phyloP scores from a whole-genome alignment of 2,329 filamentous ascomycete species.

The Arthroderma uncinatum region DNA sequence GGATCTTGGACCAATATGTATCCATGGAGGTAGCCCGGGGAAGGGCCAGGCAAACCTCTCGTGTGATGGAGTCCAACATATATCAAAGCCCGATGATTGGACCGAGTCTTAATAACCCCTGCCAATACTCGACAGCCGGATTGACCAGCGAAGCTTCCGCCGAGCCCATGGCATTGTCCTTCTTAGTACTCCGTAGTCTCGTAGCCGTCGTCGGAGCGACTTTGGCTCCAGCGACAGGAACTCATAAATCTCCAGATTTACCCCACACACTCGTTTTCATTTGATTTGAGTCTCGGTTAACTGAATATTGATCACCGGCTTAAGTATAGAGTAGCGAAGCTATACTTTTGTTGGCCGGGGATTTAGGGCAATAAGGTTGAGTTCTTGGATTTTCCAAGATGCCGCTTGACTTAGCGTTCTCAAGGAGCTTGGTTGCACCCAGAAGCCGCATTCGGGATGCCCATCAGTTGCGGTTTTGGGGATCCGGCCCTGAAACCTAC shows the following conservation, averaged over 20 bases:
- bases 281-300: no score
- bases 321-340: neutral
- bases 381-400: neutral
- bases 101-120: neutral
- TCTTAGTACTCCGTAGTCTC: neutral
- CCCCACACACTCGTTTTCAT: neutral
- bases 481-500: neutral
- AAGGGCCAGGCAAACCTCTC: neutral
- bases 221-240: neutral
- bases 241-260: neutral
- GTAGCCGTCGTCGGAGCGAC: neutral
- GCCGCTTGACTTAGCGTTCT: neutral
- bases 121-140: neutral
- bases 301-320: neutral
- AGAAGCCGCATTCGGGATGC: neutral
- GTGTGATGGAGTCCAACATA: slow-evolving; percentile 3
- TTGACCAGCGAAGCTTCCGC: slow-evolving; percentile 3
- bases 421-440: no score
- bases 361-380: neutral
- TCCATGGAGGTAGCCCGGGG: neutral
- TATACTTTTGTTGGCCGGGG: neutral
- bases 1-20: neutral
- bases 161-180: neutral
- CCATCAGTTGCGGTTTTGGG: neutral
- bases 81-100: neutral